Base-by-base conservation (phyloP, 225 moss, liverwort and hornwort species). In the Takakia lepidozioides region DNA sequence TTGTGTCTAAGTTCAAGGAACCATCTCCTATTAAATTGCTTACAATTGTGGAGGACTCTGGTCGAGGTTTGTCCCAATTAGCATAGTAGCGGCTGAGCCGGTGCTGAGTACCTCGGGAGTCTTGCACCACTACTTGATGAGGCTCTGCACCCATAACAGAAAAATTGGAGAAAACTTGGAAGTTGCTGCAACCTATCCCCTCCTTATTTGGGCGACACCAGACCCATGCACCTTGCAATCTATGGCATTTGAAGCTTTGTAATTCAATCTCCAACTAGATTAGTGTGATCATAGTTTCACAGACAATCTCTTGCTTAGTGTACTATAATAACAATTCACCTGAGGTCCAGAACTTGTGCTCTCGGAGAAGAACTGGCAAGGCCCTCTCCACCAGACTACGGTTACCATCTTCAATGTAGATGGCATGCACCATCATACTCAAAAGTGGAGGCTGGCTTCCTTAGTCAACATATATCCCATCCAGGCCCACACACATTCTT, bases 391-490 rank as follows among this genome's bases (percentile, higher is more conserved):
- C 67, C 32, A 93, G 52, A 3, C 35, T 48, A 16, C 66, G 45
- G 60, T 93, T 75, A 7, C 75, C 63, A 2, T 88, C 68, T 23
- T 56, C 76, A 36, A 65, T 51, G 57, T 76, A 83, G 23, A 88
- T 64, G 5, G 61, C 37, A 10, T 64, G 73, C 24, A 93, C 93
- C 93, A 93, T 93, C 58, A 80, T 69, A 43, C 83, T 78, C 54
- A 93, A 71, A 56, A 93, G 59, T 13, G 93, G 93, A 50, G 93
- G 88, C 58, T 93, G 93, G 54, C 88, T 78, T 58, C 55, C 72
- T 52, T 51, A 43, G 59, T 50, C 57, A 64, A 41, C 46, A 68
- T 23, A 60, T 23, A 43, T 18, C 57, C 51, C 48, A 14, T 10
- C 8, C 17, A 34, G 19, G 36, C 3, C 48, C 10, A 16, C n/a